Evolutionary conservation across 192 early-diverging fungal species (phyloP), one percentile per base, ranked within the genome.

Genomic region (Rhizoclosmatium sp.): DNA sequence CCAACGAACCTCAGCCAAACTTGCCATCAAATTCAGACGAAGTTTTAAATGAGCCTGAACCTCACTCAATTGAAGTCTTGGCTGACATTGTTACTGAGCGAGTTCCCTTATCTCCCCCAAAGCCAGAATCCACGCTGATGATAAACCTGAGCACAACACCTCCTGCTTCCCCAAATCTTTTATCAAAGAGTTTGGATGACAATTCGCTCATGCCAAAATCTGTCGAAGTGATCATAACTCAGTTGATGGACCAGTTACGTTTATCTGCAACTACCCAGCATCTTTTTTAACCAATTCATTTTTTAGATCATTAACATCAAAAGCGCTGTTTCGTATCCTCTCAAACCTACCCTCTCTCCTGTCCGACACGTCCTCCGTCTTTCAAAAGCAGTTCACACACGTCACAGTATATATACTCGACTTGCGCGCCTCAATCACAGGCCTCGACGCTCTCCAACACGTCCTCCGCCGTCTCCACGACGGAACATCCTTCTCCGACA

Each of bases 371-470:
- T 59, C 2, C 44, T 59, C 5, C 2, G 4, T 23, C 62, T 75
- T 39, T 21, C 62, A 9, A 5, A 59, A 12, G 3, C 61, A 75
- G 7, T 75, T 39, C 19, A 21, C 2, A 49, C 73, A 31, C 19
- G 10, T 39, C 16, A 75, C 61, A 62, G 60, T 75, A 2, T 64
- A 44, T 31, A 45, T 64, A 2, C 46, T 14, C 16, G 21, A 31
- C 45, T n/a, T 10, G 10, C 9, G 46, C n/a, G 31, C 12, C 40
- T 42, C 73, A 19, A 42, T 75, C 16, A 75, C 73, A 46, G 73
- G 59, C 31, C 42, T 75, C 12, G 73, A 75, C 61, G 58, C 73
- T 4, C 46, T 75, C 4, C 48, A 75, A 41, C 45, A 75, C 19
- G 19, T 75, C 42, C 60, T 75, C 14, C 7, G 44, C n/a, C 73